Evolutionary conservation across 148 eudicot species (phyloP).

Genomic region (Persicaria tinctoria): DNA sequence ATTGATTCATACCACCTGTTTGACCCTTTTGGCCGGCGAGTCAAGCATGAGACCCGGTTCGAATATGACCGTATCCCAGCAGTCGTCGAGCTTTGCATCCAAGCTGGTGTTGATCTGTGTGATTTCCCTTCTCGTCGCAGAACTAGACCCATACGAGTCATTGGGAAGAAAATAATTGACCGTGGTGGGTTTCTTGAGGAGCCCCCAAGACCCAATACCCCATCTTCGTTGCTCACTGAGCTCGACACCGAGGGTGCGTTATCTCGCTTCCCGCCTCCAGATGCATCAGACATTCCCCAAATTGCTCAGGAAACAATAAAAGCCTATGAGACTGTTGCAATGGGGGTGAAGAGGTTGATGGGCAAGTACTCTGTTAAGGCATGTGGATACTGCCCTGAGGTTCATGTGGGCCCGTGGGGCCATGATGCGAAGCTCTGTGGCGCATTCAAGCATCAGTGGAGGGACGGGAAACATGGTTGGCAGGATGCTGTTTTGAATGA

Average conservation of each 20-base stretch:
- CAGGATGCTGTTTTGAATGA: constrained; percentile 83
- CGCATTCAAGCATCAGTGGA: constrained; percentile 97
- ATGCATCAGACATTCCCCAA: constrained; percentile 34
- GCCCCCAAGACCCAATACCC: constrained; percentile 23
- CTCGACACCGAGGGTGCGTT: constrained; percentile 66
- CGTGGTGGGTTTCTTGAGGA: constrained; percentile 50
- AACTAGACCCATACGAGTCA: constrained; percentile 59
- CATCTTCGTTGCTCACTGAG: constrained; percentile 40
- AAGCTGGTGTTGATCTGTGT: constrained; percentile 86
- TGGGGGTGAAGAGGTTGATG: constrained; percentile 77
- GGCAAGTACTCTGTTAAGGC: constrained; percentile 76
- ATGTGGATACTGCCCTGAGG: constrained; percentile 95
- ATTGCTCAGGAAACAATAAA: constrained; percentile 60
- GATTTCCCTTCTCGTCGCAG: constrained; percentile 84
- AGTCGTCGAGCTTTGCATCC: constrained; percentile 93
- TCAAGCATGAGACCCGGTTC: constrained; percentile 84
- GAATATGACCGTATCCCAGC: constrained; percentile 88
- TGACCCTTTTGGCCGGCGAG: constrained; percentile 82
- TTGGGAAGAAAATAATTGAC: constrained; percentile 79
- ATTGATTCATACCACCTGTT: constrained; percentile 82
- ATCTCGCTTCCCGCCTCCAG: constrained; percentile 50
- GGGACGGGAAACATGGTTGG: constrained; percentile 99
- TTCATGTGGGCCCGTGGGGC: constrained; percentile 99
- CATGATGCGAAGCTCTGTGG: constrained; percentile 98
- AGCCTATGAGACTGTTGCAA: constrained; percentile 55